A percentile compares a stretch with the other conserved stretches of the same genome.
phyloP scores from a whole-genome alignment of 331 rosid genomes.

The Malus hybrid region DNA sequence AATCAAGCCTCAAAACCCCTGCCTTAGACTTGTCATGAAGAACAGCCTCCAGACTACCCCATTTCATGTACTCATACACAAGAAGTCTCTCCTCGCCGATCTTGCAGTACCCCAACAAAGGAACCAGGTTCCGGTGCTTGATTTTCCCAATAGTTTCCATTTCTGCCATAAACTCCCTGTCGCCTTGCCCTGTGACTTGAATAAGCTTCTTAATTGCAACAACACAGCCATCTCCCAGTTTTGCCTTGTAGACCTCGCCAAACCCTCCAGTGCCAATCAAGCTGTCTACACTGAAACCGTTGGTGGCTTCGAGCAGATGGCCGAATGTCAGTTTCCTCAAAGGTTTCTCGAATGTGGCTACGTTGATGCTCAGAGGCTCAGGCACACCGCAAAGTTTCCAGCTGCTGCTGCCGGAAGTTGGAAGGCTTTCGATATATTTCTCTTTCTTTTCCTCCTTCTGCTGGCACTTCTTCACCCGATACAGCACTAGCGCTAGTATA shows the following conservation, averaged over 20 bases:
- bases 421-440: slow-evolving; percentile 58
- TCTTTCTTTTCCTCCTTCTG: slow-evolving; percentile 38
- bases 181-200: slow-evolving; percentile 71
- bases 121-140: slow-evolving; percentile 71
- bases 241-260: slow-evolving; percentile 81
- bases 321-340: slow-evolving; percentile 60
- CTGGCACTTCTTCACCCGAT: slow-evolving; percentile 25
- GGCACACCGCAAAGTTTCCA: slow-evolving; percentile 66
- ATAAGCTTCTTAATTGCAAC: slow-evolving; percentile 80
- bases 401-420: slow-evolving; percentile 69
- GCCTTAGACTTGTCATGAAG: slow-evolving; percentile 48
- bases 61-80: slow-evolving; percentile 83
- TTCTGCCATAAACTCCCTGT: slow-evolving; percentile 82
- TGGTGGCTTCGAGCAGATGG: slow-evolving; percentile 75
- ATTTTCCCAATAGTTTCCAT: slow-evolving; percentile 84
- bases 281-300: slow-evolving; percentile 68
- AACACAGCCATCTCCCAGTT: slow-evolving; percentile 53
- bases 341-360: slow-evolving; percentile 78
- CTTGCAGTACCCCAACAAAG: slow-evolving; percentile 66
- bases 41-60: slow-evolving; percentile 76
- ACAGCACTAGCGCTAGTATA: slow-evolving; percentile 29
- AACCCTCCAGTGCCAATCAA: slow-evolving; percentile 79
- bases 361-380: slow-evolving; percentile 67
- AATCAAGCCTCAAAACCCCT: slow-evolving; percentile 35
- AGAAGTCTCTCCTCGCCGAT: slow-evolving; percentile 85